These are phyloP conservation scores for Neospora caninum DNA, from an alignment of 169 alveolate genomes.

Conservation along the genomic window DNA sequence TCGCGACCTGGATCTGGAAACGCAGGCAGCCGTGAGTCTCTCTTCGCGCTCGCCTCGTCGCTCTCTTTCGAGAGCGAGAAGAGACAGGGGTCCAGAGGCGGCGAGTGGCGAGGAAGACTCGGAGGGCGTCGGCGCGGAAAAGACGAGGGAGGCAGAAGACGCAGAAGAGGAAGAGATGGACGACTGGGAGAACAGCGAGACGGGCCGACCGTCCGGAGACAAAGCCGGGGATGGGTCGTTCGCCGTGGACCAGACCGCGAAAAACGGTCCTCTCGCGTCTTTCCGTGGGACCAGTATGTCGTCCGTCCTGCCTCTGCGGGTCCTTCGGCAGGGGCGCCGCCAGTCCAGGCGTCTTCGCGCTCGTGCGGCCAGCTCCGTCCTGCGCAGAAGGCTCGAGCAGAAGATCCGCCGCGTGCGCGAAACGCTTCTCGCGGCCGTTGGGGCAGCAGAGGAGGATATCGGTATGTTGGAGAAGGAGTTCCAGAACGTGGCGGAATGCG, in stretches of 20 bases:
- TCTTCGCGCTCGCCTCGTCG: not conserved
- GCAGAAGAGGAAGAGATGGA: not conserved
- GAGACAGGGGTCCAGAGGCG: not conserved
- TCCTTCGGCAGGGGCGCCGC: not conserved
- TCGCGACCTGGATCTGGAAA: not conserved
- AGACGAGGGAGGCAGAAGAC: not conserved
- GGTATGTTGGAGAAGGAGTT: conserved; percentile 1
- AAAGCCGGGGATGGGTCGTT: not conserved
- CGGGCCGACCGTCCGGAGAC: not conserved
- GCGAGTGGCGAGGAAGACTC: not conserved
- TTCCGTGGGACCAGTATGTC: not conserved
- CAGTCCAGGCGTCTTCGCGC: not conserved
- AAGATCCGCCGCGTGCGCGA: not conserved
- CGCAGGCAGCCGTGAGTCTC: not conserved
- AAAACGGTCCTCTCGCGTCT: not conserved
- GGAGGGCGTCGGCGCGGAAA: not conserved
- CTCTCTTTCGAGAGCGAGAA: not conserved
- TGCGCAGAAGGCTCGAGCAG: not conserved
- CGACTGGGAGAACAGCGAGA: not conserved
- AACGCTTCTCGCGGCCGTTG: conserved; percentile 17
- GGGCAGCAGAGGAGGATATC: conserved; percentile 15
- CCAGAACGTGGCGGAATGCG: not conserved
- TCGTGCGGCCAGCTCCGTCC: not conserved
- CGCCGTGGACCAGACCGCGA: not conserved
- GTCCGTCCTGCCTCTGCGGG: not conserved